Base-by-base conservation (phyloP, 805 yeast species). In the Phaffomyces opuntiae region DNA sequence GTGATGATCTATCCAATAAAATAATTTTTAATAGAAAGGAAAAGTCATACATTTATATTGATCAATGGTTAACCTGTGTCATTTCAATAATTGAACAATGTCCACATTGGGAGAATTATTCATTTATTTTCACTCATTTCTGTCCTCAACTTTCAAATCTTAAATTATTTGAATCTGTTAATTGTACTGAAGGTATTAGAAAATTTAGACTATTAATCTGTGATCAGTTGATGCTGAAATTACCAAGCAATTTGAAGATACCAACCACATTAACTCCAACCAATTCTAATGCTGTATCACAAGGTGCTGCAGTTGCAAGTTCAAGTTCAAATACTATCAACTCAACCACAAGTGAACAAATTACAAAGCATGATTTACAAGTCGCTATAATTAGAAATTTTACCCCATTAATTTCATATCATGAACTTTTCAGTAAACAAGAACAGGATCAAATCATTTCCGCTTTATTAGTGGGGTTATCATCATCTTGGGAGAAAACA, bases 401-500 rank as follows among this genome's bases (percentile, higher is more conserved):
- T 45, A 79, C 89, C 0, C 72, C 84, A 0, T 63, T 84, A 37
- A 60, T 81, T 9, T 84, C 86, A 1, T 83, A 81, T 52, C 81
- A 77, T 48, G 67, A 66, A 17, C 60, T 68, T 25, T 76, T 81
- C 49, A 59, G 77, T 8, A 78, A 76, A 49, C 64, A 62, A 17
- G 87, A 81, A 41, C 80, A 81, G 49, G 90, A 84, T 56, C 77
- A 72, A 47, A 68, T 87, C 24, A 72, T 86, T 16, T 73, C 73
- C 45, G 71, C 88, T 0, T 68, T 83, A 26, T 67, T 82, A 12
- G 64, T 72, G 39, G 86, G 87, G 0, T 63, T 86, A 44, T 74
- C 80, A 1, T 79, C 88, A 1, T 80, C 88, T 1, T 83, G 90
- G 87, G 88, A 87, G 49, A 78, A 77, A 49, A 80, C 95, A 0